Conservation (phyloP, 306 rosid genomes). For the Glycine tomentella region DNA sequence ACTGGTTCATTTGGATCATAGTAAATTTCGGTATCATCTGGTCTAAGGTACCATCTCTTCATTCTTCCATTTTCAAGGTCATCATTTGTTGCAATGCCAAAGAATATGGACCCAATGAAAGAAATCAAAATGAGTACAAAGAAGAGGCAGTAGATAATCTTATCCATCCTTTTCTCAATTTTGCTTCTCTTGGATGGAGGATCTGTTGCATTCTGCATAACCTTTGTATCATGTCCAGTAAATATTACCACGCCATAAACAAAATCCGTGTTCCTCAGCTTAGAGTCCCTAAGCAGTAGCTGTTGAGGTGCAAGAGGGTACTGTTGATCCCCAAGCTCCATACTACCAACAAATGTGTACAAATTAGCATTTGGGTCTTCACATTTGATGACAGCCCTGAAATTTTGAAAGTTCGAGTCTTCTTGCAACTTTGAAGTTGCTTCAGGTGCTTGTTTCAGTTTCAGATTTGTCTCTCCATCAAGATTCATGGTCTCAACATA, state of each 20-base stretch:
- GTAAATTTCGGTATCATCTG: conserved; percentile 69
- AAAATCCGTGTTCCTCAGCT: conserved; percentile 95
- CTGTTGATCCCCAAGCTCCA: conserved; percentile 71
- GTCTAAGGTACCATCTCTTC: conserved; percentile 97
- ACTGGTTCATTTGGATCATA: conserved; percentile 71
- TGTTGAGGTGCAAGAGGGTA: conserved; percentile 92
- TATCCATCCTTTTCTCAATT: conserved; percentile 91
- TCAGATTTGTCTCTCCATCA: conserved; percentile 97
- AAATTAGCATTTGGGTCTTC: conserved; percentile 98
- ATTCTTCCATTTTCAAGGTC: conserved; percentile 68
- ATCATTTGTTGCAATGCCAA: conserved; percentile 68
- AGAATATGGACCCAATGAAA: conserved; percentile 70
- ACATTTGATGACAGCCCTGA: conserved; percentile 79
- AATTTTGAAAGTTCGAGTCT: conserved; percentile 64
- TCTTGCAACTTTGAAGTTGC: conserved; percentile 76
- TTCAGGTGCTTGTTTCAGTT: conserved; percentile 81
- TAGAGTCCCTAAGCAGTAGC: conserved; percentile 94
- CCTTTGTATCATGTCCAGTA: conserved; percentile 95
- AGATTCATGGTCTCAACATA: conserved; percentile 95
- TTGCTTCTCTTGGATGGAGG: conserved; percentile 99
- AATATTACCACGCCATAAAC: conserved; percentile 91
- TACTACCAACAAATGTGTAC: conserved; percentile 82
- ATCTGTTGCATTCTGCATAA: conserved; percentile 89
- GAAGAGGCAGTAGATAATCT: conserved; percentile 75
- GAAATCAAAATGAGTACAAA: conserved; percentile 69